Percentiles rank a stretch among this genome's conserved stretches.
Evolutionary conservation across 2,329 filamentous ascomycete genomes (phyloP).

Genomic region (Diaporthe ilicicola): DNA sequence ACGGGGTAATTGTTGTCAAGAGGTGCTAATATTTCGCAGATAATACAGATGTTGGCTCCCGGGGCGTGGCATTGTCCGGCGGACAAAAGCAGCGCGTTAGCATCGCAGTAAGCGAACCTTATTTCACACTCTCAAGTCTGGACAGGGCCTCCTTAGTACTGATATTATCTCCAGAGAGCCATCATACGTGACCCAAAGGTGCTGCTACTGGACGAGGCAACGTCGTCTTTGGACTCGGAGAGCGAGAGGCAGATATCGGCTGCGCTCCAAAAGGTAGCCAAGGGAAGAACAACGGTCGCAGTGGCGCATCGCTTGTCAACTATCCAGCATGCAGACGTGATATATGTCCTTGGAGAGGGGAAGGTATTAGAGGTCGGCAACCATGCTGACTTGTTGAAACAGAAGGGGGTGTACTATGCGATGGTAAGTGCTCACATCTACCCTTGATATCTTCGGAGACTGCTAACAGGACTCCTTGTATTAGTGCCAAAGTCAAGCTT

Average conservation of each 20-base stretch:
- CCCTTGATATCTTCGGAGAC: not conserved
- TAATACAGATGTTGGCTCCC: conserved; percentile 72
- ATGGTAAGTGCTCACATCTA: conserved; percentile 56
- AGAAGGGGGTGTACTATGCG: conserved; percentile 64
- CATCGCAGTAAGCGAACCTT: conserved; percentile 49
- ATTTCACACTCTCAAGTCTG: not conserved
- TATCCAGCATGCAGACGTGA: conserved; percentile 81
- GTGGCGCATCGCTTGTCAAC: conserved; percentile 82
- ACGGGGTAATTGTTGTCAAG: too few species aligned
- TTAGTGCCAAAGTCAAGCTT: conserved; percentile 67
- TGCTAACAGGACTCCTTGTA: not conserved
- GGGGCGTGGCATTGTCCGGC: conserved; percentile 68
- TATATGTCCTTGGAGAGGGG: conserved; percentile 78
- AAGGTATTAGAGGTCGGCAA: conserved; percentile 63
- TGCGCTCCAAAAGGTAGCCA: conserved; percentile 71
- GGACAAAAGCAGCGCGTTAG: conserved; percentile 65
- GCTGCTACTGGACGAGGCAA: conserved; percentile 67
- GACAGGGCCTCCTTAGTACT: not conserved
- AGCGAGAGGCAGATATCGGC: conserved; percentile 69
- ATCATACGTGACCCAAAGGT: conserved; percentile 60
- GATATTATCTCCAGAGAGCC: conserved; percentile 45
- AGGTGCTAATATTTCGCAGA: conserved; percentile 48
- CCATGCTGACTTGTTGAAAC: conserved; percentile 59
- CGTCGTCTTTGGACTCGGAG: conserved; percentile 66
- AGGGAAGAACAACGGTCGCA: conserved; percentile 73